Base-by-base conservation (phyloP, 208 protist species). In the Porcisia hertigi region DNA sequence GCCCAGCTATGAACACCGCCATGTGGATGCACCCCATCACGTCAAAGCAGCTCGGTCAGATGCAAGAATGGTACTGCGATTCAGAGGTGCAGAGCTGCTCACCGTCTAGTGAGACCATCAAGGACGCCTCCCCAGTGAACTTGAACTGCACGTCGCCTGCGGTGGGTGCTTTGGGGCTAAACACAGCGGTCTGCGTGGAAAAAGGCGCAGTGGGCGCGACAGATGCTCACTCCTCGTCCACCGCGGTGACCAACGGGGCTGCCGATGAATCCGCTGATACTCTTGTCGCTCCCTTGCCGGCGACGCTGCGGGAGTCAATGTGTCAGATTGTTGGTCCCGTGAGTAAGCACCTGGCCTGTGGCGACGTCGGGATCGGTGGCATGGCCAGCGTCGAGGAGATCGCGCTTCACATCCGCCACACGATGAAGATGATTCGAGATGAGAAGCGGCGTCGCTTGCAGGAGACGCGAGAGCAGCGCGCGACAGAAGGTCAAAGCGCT, bases 1-100 rank as follows among this genome's bases (percentile, higher is more conserved):
- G 97, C 69, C 98, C 98, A 4, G 98, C 98, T 18, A 99, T 99
- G 98, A 99, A 99, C 89, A 99, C 98, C 8, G 82, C 96, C 76
- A 99, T 99, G 98, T 99, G 96, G 96, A 92, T 87, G 25, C 98
- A 99, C 81, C 97, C 97, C 39, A 76, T 98, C 69, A 99, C 98
- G 1, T 58, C 71, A 1, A 49, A 74, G 79, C 97, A 99, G 71
- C 41, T 98, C 0, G 23, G 62, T 3, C 77, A 83, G 64, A 72
- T 98, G 45, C 76, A 67, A 20, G 66, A 58, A 34, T 93, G 91
- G 89, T 96, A 94, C 79, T 73, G 34, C 18, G 67, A 78, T 2
- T 23, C 53, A 41, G 71, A 70, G 2, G 45, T 30, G 52, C 47
- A 20, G 23, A 59, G 47, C 41, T 43, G 43, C 16, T 12, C 43